Evolutionary conservation across 768 basidiomycete genomes (phyloP).

Genomic region (Coprinellus micaceus): DNA sequence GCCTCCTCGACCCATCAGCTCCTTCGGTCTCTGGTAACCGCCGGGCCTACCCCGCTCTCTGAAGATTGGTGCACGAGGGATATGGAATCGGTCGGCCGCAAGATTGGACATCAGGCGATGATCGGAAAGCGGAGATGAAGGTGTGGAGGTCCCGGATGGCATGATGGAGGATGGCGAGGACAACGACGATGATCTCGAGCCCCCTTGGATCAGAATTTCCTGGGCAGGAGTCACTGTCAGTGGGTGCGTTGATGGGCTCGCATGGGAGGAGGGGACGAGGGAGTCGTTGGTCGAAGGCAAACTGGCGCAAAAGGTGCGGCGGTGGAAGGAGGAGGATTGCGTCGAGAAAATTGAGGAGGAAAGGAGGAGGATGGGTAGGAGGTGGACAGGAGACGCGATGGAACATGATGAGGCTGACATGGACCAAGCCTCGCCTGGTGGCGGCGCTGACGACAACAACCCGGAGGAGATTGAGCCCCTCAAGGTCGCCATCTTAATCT

Average conservation of each 20-base stretch:
- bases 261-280: constrained; percentile 55
- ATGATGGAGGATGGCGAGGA: constrained; percentile 77
- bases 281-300: constrained; percentile 63
- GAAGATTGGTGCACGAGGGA: constrained; percentile 91
- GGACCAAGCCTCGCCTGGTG: constrained; percentile 40
- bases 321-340: constrained; percentile 69
- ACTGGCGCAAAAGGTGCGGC: constrained; percentile 63
- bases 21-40: constrained; percentile 37
- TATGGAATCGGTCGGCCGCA: constrained; percentile 92
- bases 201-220: constrained; percentile 73
- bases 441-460: constrained; percentile 62
- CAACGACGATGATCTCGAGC: constrained; percentile 45
- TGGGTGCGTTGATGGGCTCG: constrained; percentile 70
- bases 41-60: constrained; percentile 13
- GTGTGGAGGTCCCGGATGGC: constrained; percentile 61
- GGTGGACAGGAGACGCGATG: constrained; percentile 68
- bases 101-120: constrained; percentile 69
- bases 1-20: constrained; percentile 26
- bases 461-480: constrained; percentile 70
- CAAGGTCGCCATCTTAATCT: constrained; percentile 40
- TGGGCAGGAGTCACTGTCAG: constrained; percentile 68
- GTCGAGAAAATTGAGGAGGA: constrained; percentile 67
- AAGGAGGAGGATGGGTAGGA: constrained; percentile 52
- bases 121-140: constrained; percentile 65
- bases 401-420: constrained; percentile 62